Evolutionary conservation across 2,329 filamentous ascomycete genomes (phyloP), one percentile per base, ranked within the genome.

Genomic region (Trichophyton schoenleinii): DNA sequence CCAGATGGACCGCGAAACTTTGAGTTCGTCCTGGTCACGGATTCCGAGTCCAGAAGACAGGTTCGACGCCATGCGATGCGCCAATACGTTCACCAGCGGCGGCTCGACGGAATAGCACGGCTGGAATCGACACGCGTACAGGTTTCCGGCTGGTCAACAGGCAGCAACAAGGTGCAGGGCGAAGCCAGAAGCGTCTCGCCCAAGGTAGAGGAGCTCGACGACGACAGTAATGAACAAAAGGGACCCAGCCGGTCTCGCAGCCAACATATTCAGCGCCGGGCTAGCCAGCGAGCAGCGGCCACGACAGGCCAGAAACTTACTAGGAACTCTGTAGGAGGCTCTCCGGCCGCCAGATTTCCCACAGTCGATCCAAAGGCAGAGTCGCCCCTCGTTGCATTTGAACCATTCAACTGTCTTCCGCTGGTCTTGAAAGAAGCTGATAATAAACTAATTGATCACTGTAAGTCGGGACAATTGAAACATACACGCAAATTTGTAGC

Each of bases 21-120:
- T 61, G 70, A 71, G 58, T 71, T 71, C 63, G 70, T 71, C 28
- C 63, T 71, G 57, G 70, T 71, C 34, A 71, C 69, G 22, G 69
- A 71, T 64, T 65, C 66, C 18, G 69, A 68, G 62, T 71, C 70
- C 25, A 66, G 69, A 44, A 70, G 67, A 18, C 70, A 71, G 63
- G 70, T 71, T 42, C 70, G 70, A 22, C 70, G 70, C 34, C 69
- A 71, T 71, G 70, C 69, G n/a, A 71, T 71, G 70, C 69, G 69
- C 46, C 69, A 71, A 62, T 71, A 71, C 63, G 70, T 71, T 67
- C 69, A 69, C 52, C 67, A 71, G 62, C 67, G 70, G 36, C 70
- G 70, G 22, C 64, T 70, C 46, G 69, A 71, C 59, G 68, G 70
- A 57, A 71, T 71, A 60, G 69, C 69, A 59, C 67, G 70, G 22